Evolutionary conservation across 495 filamentous ascomycete genomes (phyloP), one percentile per base, ranked within the genome.

Genomic region (Terfezia boudieri): DNA sequence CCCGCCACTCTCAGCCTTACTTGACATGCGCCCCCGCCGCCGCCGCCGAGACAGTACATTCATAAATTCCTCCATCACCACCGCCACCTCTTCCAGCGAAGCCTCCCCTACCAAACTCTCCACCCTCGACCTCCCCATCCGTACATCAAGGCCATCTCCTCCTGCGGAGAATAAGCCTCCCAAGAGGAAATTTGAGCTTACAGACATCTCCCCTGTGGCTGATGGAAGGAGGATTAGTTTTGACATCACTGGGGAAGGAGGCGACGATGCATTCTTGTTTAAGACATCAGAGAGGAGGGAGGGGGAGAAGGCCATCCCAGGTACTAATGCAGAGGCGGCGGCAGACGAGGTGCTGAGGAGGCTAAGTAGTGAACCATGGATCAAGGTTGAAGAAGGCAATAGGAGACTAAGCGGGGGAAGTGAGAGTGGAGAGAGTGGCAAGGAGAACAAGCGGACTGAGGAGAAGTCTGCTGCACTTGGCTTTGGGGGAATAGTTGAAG

Each of bases 1-100:
- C 4, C 26, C 26, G 4, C 7, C 26, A 32, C 7, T 32, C 26
- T 32, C 26, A 32, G 26, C 26, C 26, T 53, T 61, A 37, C 56
- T 61, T n/a, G 60, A 61, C 43, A 59, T 52, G 32, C 60, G 60
- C 3, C 57, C 60, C 23, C 61, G 60, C 17, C 56, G 60, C 36
- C 58, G 60, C 51, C 55, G 60, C 37, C 60, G 59, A 35, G 62
- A 60, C 36, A 26, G 38, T 10, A 51, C 53, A 17, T 51, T 48
- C 20, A 22, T 22, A 37, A 37, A 59, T 9, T 50, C 50, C 9
- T 60, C 58, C 50, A 9, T 49, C 14, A 48, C 48, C 9, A 59
- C 11, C 17, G 32, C 53, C 35, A 32, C 51, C 20, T 36, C 26
- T 12, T 48, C 60, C 16, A n/a, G 50, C 7, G 61, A 55, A 37